A percentile compares a stretch with the other conserved stretches of the same genome.
Conservation (phyloP, 2,329 filamentous ascomycete genomes). For the Aureobasidium sp. region DNA sequence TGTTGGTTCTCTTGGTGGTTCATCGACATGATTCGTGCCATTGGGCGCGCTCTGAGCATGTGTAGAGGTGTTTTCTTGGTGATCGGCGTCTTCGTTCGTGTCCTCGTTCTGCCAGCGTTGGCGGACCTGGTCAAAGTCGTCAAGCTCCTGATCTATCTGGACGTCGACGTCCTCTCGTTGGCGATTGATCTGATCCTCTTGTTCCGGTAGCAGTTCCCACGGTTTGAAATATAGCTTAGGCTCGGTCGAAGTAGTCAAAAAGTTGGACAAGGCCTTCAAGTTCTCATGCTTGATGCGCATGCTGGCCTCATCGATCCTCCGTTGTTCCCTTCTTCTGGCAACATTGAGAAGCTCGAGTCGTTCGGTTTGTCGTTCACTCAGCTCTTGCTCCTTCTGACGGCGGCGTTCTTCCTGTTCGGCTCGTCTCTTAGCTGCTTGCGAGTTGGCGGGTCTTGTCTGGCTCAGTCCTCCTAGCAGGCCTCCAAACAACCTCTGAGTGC, state of each 20-base stretch:
- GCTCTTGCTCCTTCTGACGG: constrained; percentile 4
- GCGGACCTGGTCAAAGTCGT: constrained; percentile 52
- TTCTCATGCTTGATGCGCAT: constrained; percentile 71
- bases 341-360: constrained; percentile 19
- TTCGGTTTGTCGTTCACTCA: constrained; percentile 12
- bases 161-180: constrained; percentile 63
- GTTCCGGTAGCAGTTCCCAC: constrained; percentile 63
- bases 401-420: constrained; percentile 11
- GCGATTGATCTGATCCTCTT: constrained; percentile 63
- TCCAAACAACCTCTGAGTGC: constrained; percentile 80
- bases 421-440: constrained; percentile 10
- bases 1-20: neutral
- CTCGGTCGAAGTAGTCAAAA: constrained; percentile 62
- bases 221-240: constrained; percentile 83
- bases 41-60: neutral
- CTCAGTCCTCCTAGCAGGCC: constrained; percentile 49
- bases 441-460: neutral
- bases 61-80: neutral
- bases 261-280: constrained; percentile 63
- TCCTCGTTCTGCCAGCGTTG: constrained; percentile 28
- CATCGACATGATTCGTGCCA: neutral
- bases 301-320: constrained; percentile 59
- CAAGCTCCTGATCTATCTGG: constrained; percentile 57
- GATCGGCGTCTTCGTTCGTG: constrained; percentile 24
- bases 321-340: constrained; percentile 60